Conservation (phyloP, 2,329 filamentous ascomycete genomes). For the Grosmannia serpens region DNA sequence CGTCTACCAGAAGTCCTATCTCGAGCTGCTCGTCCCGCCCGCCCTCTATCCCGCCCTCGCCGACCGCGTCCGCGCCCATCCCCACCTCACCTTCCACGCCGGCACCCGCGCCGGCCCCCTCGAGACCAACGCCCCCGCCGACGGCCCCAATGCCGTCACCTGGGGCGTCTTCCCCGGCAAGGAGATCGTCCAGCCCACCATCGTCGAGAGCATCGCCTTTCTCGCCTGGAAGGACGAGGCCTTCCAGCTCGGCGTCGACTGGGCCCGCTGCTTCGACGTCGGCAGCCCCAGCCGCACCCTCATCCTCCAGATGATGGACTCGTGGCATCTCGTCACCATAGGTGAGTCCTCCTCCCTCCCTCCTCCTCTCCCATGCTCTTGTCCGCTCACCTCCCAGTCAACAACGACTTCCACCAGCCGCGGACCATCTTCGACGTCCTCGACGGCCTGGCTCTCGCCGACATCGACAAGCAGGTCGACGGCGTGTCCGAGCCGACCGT, state of each 20-base stretch:
- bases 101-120: conserved; percentile 75
- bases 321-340: conserved; percentile 92
- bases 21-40: conserved; percentile 81
- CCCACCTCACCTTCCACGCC: conserved; percentile 86
- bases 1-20: conserved; percentile 96
- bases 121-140: conserved; percentile 71
- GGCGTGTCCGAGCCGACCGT: conserved; percentile 12
- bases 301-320: conserved; percentile 73
- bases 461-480: conserved; percentile 38
- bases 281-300: conserved; percentile 65
- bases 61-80: conserved; percentile 62
- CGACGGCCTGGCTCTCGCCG: conserved; percentile 59
- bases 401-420: conserved; percentile 91
- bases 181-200: conserved; percentile 99
- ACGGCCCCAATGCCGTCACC: conserved; percentile 93
- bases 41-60: conserved; percentile 68
- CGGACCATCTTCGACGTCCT: conserved; percentile 78
- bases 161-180: conserved; percentile 99
- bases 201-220: conserved; percentile 96
- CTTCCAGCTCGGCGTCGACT: conserved; percentile 82
- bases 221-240: conserved; percentile 98
- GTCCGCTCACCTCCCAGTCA: conserved; percentile 44
- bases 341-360: conserved; percentile 41
- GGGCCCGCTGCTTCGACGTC: conserved; percentile 81
- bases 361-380: not conserved